Evolutionary conservation across 805 yeast species (phyloP).

Genomic region (Saccharomyces kudriavzevii): DNA sequence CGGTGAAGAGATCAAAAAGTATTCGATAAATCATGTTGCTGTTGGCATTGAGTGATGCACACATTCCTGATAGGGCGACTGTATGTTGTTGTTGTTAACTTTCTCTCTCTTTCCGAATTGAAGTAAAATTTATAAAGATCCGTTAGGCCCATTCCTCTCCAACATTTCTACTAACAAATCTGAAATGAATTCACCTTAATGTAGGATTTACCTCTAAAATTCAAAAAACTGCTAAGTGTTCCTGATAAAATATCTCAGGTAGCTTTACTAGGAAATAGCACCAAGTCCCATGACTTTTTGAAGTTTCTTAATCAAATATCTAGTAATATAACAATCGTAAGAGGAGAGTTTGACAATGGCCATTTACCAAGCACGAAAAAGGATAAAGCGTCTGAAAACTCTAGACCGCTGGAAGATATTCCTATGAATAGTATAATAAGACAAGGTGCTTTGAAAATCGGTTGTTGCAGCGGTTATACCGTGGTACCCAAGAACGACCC

Average conservation of each 20-base stretch:
- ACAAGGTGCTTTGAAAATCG: slow-evolving; percentile 68
- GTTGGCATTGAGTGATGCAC: slow-evolving; percentile 82
- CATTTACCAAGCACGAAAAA: slow-evolving; percentile 17
- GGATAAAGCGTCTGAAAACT: not conserved
- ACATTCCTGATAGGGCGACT: slow-evolving; percentile 78
- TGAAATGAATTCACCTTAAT: not conserved
- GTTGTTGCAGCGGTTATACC: slow-evolving; percentile 77
- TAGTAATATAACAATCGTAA: slow-evolving; percentile 63
- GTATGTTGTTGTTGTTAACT: slow-evolving; percentile 32
- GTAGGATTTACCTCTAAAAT: slow-evolving; percentile 44
- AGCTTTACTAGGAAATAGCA: slow-evolving; percentile 75
- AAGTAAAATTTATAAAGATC: not conserved
- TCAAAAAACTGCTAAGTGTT: slow-evolving; percentile 57
- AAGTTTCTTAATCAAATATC: slow-evolving; percentile 61
- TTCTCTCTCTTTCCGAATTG: not conserved
- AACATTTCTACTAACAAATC: slow-evolving; percentile 3
- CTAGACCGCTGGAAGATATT: slow-evolving; percentile 25
- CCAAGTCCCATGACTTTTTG: slow-evolving; percentile 55
- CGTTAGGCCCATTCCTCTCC: not conserved
- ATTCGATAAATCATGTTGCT: slow-evolving; percentile 42
- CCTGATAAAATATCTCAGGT: slow-evolving; percentile 87
- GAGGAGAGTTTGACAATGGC: slow-evolving; percentile 71
- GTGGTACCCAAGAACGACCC: slow-evolving; percentile 85
- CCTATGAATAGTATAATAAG: slow-evolving; percentile 60
- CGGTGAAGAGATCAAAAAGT: not conserved